Evolutionary conservation across 495 filamentous ascomycete genomes (phyloP), one percentile per base, ranked within the genome.

Genomic region (Beverwykella pulmonaria): DNA sequence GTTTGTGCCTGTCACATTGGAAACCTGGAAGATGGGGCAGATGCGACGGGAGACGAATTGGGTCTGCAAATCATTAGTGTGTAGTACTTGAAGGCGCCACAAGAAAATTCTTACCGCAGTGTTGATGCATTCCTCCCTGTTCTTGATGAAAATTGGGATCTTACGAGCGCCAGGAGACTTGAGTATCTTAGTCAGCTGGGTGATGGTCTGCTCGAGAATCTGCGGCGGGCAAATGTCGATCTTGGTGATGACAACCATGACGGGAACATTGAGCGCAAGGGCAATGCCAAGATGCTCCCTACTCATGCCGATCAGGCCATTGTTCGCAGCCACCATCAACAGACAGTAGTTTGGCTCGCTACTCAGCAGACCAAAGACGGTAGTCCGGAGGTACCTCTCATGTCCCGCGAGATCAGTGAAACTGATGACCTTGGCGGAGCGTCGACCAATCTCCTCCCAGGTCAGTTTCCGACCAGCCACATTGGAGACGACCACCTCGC

Each of bases 201-300:
- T 88, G 54, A 98, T 87, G 36, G 94, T 98, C 77, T 98, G 89
- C 77, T 96, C 85, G 19, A 98, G 78, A 73, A 98, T 97, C 63
- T 98, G 89, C 0, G 95, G 94, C 19, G 94, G 94, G 73, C 94
- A 98, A 56, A 98, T 98, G 76, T 98, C 94, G 67, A 98, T 98
- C 78, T 98, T 98, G 75, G 94, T 98, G 62, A 98, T 87, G 62
- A 98, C 92, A 26, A 98, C 93, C 89, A 98, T 93, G 69, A 98
- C 92, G 2, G 94, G 94, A 25, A 98, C 95, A 73, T 98, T 98
- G 34, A 98, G 78, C 1, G 94, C 93, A 20, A 97, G 80, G 1
- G 94, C 94, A 73, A 98, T 97, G 19, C 94, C 94, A 20, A 98
- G 82, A 77, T 98, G 94, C 78, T 98, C 94, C 76, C 77, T 95